Percentiles rank a stretch among this genome's conserved stretches.
phyloP scores from a whole-genome alignment of 2,329 filamentous ascomycete species.

The Ceratocystis smalleyi region DNA sequence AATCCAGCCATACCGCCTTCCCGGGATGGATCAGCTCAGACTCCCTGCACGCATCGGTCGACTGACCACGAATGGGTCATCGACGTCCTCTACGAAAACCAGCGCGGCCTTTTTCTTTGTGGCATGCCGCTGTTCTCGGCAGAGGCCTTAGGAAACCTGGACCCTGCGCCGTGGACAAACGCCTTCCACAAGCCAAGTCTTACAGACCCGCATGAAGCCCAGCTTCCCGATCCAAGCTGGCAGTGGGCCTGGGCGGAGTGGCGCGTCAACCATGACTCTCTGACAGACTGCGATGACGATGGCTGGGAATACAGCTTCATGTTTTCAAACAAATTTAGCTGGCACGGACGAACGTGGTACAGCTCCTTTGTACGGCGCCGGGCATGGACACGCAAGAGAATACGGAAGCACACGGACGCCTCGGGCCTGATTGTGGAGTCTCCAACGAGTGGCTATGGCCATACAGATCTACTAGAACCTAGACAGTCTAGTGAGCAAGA shows the following conservation, averaged over 20 bases:
- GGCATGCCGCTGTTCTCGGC: constrained; percentile 80
- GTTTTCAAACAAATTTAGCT: constrained; percentile 58
- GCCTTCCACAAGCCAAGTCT: constrained; percentile 42
- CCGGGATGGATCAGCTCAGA: not conserved
- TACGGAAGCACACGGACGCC: constrained; percentile 39
- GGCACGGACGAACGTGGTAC: constrained; percentile 87
- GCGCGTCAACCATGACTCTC: constrained; percentile 54
- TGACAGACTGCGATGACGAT: constrained; percentile 56
- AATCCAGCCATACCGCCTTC: not conserved
- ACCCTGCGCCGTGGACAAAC: constrained; percentile 80
- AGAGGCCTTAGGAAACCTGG: constrained; percentile 68
- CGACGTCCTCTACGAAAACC: constrained; percentile 89
- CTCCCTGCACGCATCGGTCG: not conserved
- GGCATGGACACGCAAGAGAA: constrained; percentile 70
- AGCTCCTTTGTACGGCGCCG: constrained; percentile 86
- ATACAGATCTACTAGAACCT: not conserved
- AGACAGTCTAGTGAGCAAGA: not conserved
- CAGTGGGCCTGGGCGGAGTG: constrained; percentile 64
- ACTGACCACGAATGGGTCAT: constrained; percentile 42
- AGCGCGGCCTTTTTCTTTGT: constrained; percentile 78
- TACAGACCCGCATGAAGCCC: constrained; percentile 64
- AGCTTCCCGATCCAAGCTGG: constrained; percentile 90
- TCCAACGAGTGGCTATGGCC: not conserved
- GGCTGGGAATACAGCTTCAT: constrained; percentile 95
- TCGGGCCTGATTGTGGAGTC: constrained; percentile 20